Conservation (phyloP, 441 rosid species). For the Theobroma grandiflorum region DNA sequence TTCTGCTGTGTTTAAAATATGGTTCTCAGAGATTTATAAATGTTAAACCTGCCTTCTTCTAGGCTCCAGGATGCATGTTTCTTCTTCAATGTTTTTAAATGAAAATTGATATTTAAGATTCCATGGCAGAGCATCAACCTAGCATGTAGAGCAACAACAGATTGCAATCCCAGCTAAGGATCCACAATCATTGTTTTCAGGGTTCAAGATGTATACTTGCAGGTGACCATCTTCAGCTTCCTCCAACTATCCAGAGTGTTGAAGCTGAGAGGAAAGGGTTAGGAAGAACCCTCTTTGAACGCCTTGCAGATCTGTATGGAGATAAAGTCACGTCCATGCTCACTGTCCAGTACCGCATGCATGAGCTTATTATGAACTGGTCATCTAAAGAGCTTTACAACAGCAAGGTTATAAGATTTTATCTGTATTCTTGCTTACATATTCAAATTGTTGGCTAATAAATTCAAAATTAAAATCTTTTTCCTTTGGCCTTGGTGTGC, state of each 20-base stretch:
- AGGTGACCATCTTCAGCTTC: slow-evolving; percentile 98
- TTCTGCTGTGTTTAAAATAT: not conserved
- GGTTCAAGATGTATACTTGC: slow-evolving; percentile 94
- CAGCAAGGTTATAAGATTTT: slow-evolving; percentile 61
- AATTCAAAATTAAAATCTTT: not conserved
- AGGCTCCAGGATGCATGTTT: not conserved
- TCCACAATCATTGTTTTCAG: slow-evolving; percentile 40
- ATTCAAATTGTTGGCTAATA: slow-evolving; percentile 13
- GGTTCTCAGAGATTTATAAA: slow-evolving; percentile 1
- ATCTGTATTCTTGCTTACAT: slow-evolving; percentile 21
- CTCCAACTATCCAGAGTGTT: slow-evolving; percentile 94
- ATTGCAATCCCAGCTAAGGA: slow-evolving; percentile 6
- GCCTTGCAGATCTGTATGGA: slow-evolving; percentile 83
- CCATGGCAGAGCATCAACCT: not conserved
- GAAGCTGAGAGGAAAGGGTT: slow-evolving; percentile 97
- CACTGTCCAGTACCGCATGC: slow-evolving; percentile 97
- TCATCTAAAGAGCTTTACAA: slow-evolving; percentile 88
- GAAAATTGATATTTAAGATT: slow-evolving; percentile 17
- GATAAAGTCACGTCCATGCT: slow-evolving; percentile 90
- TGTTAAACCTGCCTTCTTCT: slow-evolving; percentile 9
- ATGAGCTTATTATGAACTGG: slow-evolving; percentile 98
- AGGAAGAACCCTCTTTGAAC: slow-evolving; percentile 95
- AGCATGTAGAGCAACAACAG: slow-evolving; percentile 17
- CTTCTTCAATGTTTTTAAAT: slow-evolving; percentile 2
- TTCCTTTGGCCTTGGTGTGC: not conserved